Evolutionary conservation across 768 basidiomycete genomes (phyloP).

Genomic region (Termitomyces sp.): DNA sequence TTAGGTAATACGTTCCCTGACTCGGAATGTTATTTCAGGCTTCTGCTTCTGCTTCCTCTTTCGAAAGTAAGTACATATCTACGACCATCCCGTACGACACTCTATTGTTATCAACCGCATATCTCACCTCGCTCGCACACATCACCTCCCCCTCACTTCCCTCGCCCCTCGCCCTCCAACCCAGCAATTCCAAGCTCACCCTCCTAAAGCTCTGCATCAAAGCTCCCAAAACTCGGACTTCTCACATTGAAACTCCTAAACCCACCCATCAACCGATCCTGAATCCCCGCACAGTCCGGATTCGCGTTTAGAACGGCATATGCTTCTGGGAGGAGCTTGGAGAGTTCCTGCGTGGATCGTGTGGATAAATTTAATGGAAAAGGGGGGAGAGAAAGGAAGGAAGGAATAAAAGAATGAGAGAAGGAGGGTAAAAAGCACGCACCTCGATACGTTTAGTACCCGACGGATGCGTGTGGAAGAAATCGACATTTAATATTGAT

Average conservation of each 20-base stretch:
- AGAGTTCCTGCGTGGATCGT: conserved; percentile 38
- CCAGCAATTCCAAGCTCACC: too few species aligned
- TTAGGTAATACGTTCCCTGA: too few species aligned
- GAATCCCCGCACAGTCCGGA: conserved; percentile 46
- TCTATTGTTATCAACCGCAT: too few species aligned
- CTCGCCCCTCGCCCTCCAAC: too few species aligned
- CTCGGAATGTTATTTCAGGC: too few species aligned
- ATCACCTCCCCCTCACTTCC: too few species aligned
- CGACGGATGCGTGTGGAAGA: conserved; percentile 81
- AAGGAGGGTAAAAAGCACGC: conserved; percentile 14
- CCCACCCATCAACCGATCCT: conserved; percentile 28
- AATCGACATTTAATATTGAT: conserved; percentile 35
- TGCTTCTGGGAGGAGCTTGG: conserved; percentile 54
- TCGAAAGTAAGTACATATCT: too few species aligned
- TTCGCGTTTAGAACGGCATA: conserved; percentile 51
- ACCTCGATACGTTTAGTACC: conserved; percentile 72
- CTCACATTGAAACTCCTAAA: conserved; percentile 16
- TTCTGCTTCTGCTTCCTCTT: too few species aligned
- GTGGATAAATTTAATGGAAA: not conserved
- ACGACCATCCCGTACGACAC: too few species aligned
- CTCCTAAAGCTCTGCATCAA: too few species aligned
- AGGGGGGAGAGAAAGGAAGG: not conserved
- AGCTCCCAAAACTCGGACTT: not conserved
- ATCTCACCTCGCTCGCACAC: too few species aligned
- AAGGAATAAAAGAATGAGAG: conserved; percentile 13